Percentiles rank a stretch among this genome's conserved stretches.
phyloP scores from a whole-genome alignment of 1,139 yeast genomes.

The Suhomyces coccinellae region DNA sequence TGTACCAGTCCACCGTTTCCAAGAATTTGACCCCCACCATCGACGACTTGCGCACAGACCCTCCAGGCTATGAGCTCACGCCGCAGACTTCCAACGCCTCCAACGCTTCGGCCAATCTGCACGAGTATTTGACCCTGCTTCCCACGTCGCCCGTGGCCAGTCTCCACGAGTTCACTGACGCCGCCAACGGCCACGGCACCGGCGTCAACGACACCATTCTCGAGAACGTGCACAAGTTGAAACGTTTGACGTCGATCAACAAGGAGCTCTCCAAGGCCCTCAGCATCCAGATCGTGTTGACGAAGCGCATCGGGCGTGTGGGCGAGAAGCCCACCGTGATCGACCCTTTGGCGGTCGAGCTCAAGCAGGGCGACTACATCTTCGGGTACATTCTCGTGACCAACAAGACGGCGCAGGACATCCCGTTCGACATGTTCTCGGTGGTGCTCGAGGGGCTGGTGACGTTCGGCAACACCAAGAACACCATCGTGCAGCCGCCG shows the following conservation, averaged over 20 bases:
- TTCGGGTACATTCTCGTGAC: conserved; percentile 42
- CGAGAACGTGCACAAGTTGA: conserved; percentile 39
- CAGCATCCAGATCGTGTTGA: conserved; percentile 30
- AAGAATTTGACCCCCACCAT: conserved; percentile 36
- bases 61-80: conserved; percentile 39
- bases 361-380: conserved; percentile 41
- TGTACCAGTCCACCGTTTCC: conserved; percentile 42
- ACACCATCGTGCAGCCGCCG: conserved; percentile 20
- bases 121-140: conserved; percentile 22
- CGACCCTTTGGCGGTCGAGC: conserved; percentile 33
- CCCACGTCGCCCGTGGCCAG: conserved; percentile 24
- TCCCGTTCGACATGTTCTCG: conserved; percentile 45
- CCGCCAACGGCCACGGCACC: conserved; percentile 10
- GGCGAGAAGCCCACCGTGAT: conserved; percentile 32
- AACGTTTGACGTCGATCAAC: conserved; percentile 33
- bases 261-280: conserved; percentile 30
- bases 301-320: conserved; percentile 32
- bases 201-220: conserved; percentile 34
- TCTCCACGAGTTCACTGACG: conserved; percentile 6
- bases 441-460: conserved; percentile 39
- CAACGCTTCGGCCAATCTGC: conserved; percentile 15
- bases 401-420: conserved; percentile 28
- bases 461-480: conserved; percentile 25
- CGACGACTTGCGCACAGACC: conserved; percentile 34
- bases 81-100: conserved; percentile 24